phyloP scores from a whole-genome alignment of 169 alveolate genomes.

The Cryptosporidium viatorum region DNA sequence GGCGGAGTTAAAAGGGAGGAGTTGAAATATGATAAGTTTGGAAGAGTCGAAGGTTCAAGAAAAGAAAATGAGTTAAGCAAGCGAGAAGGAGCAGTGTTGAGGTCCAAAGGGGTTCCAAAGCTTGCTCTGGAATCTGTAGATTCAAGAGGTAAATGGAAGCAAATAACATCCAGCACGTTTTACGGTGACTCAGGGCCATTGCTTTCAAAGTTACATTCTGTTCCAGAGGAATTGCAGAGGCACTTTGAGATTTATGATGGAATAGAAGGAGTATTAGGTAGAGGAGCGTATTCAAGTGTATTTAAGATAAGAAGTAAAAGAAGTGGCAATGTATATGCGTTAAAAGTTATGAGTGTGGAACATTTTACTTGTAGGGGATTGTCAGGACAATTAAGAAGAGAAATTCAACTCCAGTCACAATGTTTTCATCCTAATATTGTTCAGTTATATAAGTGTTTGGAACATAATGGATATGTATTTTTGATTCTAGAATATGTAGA shows the following conservation, averaged over 20 bases:
- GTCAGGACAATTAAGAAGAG: slow-evolving; percentile 61
- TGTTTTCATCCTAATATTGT: slow-evolving; percentile 74
- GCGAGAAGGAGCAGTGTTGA: slow-evolving; percentile 11
- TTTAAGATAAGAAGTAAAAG: slow-evolving; percentile 64
- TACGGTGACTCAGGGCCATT: slow-evolving; percentile 69
- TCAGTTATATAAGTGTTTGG: slow-evolving; percentile 46
- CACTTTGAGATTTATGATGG: slow-evolving; percentile 69
- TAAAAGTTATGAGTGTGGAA: slow-evolving; percentile 72
- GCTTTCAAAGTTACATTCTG: slow-evolving; percentile 57
- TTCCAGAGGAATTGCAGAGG: slow-evolving; percentile 61
- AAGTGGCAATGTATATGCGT: slow-evolving; percentile 64
- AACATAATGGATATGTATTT: slow-evolving; percentile 44
- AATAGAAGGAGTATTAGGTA: slow-evolving; percentile 57
- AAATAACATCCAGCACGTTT: slow-evolving; percentile 46
- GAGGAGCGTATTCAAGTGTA: slow-evolving; percentile 74
- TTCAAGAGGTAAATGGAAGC: slow-evolving; percentile 19
- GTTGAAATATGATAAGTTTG: neutral
- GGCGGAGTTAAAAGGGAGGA: neutral
- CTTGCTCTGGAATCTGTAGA: neutral
- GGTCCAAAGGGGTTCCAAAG: slow-evolving; percentile 1
- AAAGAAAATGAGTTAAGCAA: slow-evolving; percentile 1
- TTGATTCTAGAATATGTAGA: slow-evolving; percentile 54
- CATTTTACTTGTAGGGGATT: slow-evolving; percentile 74
- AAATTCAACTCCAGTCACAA: slow-evolving; percentile 55
- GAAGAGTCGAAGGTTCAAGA: neutral